Evolutionary conservation across 2,329 filamentous ascomycete species (phyloP).

Genomic region (Alternaria sp.): DNA sequence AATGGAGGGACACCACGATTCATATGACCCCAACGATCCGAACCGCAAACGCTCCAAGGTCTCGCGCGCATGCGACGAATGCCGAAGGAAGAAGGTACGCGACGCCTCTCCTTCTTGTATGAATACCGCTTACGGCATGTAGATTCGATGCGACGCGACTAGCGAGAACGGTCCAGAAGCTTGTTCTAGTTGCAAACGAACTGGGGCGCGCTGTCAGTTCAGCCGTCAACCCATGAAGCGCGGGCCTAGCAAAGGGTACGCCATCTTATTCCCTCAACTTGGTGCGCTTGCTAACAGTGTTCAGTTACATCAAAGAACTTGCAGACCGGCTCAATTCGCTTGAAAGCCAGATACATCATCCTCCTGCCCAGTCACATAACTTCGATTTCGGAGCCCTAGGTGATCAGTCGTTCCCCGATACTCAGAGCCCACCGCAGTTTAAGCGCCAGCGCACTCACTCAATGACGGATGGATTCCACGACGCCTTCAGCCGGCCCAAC

Average conservation of each 20-base stretch:
- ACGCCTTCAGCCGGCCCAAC: conserved; percentile 43
- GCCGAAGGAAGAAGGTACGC: conserved; percentile 53
- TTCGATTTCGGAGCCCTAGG: conserved; percentile 44
- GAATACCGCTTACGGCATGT: conserved; percentile 25
- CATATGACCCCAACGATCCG: conserved; percentile 48
- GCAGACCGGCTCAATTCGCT: conserved; percentile 52
- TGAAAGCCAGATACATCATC: conserved; percentile 50
- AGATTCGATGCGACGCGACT: conserved; percentile 55
- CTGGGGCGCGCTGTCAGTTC: conserved; percentile 53
- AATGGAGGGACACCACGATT: conserved; percentile 46
- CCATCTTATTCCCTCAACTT: neutral
- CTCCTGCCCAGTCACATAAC: conserved; percentile 32
- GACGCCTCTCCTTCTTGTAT: conserved; percentile 1
- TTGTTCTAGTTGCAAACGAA: conserved; percentile 53
- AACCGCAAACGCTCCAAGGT: conserved; percentile 53
- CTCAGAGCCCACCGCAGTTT: conserved; percentile 45
- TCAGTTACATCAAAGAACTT: conserved; percentile 54
- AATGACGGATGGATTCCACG: conserved; percentile 49
- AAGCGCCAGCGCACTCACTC: conserved; percentile 51
- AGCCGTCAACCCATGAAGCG: conserved; percentile 55
- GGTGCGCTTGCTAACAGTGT: conserved; percentile 20
- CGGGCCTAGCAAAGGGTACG: conserved; percentile 54
- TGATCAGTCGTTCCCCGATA: conserved; percentile 44
- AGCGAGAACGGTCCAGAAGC: conserved; percentile 53
- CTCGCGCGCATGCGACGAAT: conserved; percentile 55